phyloP scores from a whole-genome alignment of 129 eudicot species.

The Smallanthus sonchifolius region DNA sequence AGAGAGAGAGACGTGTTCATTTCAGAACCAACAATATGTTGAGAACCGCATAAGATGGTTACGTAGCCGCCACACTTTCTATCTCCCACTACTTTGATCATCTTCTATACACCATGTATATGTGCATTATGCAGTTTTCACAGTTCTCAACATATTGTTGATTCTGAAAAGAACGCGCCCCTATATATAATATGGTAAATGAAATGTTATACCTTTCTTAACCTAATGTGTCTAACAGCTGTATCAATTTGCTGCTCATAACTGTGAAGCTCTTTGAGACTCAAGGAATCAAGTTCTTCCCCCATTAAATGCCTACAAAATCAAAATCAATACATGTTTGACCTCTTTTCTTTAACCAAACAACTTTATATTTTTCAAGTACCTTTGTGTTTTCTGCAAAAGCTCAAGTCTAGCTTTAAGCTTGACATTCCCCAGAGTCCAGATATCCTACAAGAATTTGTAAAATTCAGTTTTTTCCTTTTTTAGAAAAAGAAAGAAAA shows the following conservation, averaged over 20 bases:
- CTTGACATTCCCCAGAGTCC: conserved; percentile 65
- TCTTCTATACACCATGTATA: too few relatives aligned
- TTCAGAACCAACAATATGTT: too few relatives aligned
- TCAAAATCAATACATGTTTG: not conserved
- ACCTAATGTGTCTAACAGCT: conserved; percentile 66
- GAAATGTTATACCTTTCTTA: conserved; percentile 51
- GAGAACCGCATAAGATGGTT: too few relatives aligned
- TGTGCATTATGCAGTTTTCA: too few relatives aligned
- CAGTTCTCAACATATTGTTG: too few relatives aligned
- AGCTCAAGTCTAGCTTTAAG: conserved; percentile 78
- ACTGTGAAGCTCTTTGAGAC: conserved; percentile 62
- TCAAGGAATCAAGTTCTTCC: conserved; percentile 62
- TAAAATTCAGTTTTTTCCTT: not conserved
- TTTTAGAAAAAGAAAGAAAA: not conserved
- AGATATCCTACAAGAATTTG: conserved; percentile 46
- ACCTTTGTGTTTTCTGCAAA: conserved; percentile 74
- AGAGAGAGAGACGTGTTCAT: too few relatives aligned
- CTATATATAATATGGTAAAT: not conserved
- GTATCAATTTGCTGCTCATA: conserved; percentile 82
- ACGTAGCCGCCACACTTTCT: too few relatives aligned
- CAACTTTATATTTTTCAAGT: not conserved
- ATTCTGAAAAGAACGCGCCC: too few relatives aligned
- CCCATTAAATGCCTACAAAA: conserved; percentile 69
- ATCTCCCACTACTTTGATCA: too few relatives aligned
- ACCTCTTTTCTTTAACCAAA: not conserved